Evolutionary conservation across 352 stramenopile species (phyloP).

Genomic region (Hyaloperonospora arabidopsidis): DNA sequence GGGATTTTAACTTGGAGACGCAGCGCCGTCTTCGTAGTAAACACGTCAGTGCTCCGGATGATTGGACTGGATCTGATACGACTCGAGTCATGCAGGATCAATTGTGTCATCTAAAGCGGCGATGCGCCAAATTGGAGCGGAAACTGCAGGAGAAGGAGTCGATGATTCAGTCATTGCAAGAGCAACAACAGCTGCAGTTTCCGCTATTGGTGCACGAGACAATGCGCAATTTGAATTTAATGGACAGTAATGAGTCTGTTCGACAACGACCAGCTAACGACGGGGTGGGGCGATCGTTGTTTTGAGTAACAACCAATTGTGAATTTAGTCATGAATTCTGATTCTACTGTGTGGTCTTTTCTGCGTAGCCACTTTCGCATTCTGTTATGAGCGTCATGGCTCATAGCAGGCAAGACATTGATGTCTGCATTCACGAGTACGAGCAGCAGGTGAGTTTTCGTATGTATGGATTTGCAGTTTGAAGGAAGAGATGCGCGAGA

Average conservation of each 20-base stretch:
- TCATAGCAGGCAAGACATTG: conserved; percentile 18
- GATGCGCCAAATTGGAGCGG: conserved; percentile 51
- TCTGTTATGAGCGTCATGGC: conserved; percentile 33
- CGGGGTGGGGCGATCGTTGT: conserved; percentile 13
- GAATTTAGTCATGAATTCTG: not conserved
- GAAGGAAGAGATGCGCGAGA: not conserved
- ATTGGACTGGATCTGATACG: conserved; percentile 16
- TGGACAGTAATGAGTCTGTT: conserved; percentile 33
- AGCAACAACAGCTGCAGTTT: conserved; percentile 45
- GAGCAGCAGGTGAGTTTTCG: conserved; percentile 45
- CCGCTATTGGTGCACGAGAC: conserved; percentile 57
- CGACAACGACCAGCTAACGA: conserved; percentile 9
- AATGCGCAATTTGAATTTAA: conserved; percentile 42
- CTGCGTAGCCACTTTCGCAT: conserved; percentile 31
- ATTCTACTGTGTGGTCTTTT: not conserved
- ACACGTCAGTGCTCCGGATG: conserved; percentile 23
- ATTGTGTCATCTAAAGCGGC: conserved; percentile 40
- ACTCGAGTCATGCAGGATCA: conserved; percentile 36
- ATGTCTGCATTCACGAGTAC: conserved; percentile 62
- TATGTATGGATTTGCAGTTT: not conserved
- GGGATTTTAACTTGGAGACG: conserved; percentile 52
- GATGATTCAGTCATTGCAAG: conserved; percentile 39
- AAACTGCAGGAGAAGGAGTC: conserved; percentile 51
- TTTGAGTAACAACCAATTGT: not conserved
- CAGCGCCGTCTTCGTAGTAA: conserved; percentile 39